Evolutionary conservation across 2,329 filamentous ascomycete genomes (phyloP).

Genomic region (Sarocladium brachiariae): DNA sequence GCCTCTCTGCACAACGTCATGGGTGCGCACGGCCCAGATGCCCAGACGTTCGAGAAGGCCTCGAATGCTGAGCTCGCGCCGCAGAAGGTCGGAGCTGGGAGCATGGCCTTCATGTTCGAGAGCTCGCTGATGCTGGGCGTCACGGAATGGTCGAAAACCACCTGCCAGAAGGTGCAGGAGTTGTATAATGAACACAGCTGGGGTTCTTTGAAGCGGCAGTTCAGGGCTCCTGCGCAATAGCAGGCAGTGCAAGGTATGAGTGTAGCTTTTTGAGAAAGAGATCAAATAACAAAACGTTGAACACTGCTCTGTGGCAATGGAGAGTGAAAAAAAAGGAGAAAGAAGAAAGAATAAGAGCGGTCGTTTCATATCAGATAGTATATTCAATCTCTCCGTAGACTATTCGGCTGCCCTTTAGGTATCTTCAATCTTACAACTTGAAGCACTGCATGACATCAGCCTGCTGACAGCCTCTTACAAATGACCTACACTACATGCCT

Average conservation of each 20-base stretch:
- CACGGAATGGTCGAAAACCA: constrained; percentile 59
- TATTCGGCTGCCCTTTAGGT: no score
- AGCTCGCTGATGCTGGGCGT: constrained; percentile 64
- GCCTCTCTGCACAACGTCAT: constrained; percentile 50
- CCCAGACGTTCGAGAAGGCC: constrained; percentile 31
- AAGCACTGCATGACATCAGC: no score
- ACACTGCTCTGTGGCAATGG: no score
- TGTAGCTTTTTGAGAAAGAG: no score
- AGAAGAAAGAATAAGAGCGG: no score
- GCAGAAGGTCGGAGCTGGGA: constrained; percentile 35
- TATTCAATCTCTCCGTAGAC: no score
- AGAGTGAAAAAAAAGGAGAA: no score
- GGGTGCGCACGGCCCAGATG: constrained; percentile 49
- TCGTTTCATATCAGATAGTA: no score
- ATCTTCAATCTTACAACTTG: no score
- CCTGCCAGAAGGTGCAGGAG: constrained; percentile 53
- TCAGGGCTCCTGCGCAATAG: constrained; percentile 1
- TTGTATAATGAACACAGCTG: constrained; percentile 74
- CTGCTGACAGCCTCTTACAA: no score
- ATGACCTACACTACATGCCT: no score
- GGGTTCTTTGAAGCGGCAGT: constrained; percentile 56
- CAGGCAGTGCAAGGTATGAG: neutral
- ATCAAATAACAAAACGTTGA: no score
- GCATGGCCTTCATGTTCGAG: constrained; percentile 51
- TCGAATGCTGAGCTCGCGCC: constrained; percentile 34